Evolutionary conservation across 257 asterid species (phyloP).

Genomic region (Fraxinus americana): DNA sequence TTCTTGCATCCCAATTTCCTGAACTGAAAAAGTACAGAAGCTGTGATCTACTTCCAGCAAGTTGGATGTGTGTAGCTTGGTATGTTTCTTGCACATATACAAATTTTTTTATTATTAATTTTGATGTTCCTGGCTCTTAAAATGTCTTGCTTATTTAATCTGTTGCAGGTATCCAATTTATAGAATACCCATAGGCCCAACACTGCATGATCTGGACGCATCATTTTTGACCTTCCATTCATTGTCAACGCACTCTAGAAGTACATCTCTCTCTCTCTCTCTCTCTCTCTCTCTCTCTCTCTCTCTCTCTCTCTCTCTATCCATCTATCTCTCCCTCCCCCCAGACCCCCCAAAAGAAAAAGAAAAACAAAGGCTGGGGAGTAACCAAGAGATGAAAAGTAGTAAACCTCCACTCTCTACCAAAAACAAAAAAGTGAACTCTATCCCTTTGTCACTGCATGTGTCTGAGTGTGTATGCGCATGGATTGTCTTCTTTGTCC

Average conservation of each 20-base stretch:
- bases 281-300: too few relatives aligned
- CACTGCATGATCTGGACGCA: slow-evolving; percentile 40
- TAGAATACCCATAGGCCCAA: slow-evolving; percentile 46
- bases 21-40: slow-evolving; percentile 63
- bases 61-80: slow-evolving; percentile 96
- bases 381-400: too few relatives aligned
- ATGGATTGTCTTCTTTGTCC: not conserved
- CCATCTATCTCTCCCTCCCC: too few relatives aligned
- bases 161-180: slow-evolving; percentile 63
- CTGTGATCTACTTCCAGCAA: slow-evolving; percentile 75
- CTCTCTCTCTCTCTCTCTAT: too few relatives aligned
- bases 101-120: slow-evolving; percentile 6
- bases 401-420: too few relatives aligned
- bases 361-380: too few relatives aligned
- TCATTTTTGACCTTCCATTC: slow-evolving; percentile 37
- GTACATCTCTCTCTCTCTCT: not conserved
- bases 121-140: slow-evolving; percentile 14
- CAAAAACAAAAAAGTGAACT: not conserved
- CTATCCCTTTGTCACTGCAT: not conserved
- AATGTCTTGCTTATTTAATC: slow-evolving; percentile 13
- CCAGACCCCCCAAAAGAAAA: too few relatives aligned
- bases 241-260: not conserved
- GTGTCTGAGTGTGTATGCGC: not conserved
- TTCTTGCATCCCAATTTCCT: slow-evolving; percentile 58
- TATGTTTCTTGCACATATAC: slow-evolving; percentile 28